These are phyloP conservation scores for Cystofilobasidium bisporidii DNA, from an alignment of 768 basidiomycete genomes.

Conservation along the genomic window DNA sequence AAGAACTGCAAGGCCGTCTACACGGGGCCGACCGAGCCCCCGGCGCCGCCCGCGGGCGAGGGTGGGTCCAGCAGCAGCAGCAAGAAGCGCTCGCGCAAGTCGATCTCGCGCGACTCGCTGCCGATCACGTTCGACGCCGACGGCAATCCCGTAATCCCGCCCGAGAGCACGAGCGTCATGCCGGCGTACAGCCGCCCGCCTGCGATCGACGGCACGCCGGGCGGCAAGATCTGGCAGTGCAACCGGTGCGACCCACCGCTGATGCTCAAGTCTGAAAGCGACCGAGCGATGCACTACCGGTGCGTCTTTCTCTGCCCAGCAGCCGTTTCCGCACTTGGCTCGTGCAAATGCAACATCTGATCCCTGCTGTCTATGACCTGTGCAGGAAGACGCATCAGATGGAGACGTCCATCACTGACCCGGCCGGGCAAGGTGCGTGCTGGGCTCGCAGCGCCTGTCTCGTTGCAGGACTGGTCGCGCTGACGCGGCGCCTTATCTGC, in stretches of 20 bases:
- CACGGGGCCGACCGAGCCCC: background rate
- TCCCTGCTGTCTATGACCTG: background rate
- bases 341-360: too few relatives aligned
- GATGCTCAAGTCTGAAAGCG: background rate
- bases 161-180: background rate
- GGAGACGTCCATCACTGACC: conserved; percentile 4
- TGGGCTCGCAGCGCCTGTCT: background rate
- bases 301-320: background rate
- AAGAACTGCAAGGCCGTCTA: background rate
- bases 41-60: background rate
- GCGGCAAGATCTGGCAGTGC: background rate
- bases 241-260: conserved; percentile 3
- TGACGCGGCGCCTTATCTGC: background rate
- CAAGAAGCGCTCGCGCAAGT: conserved; percentile 1
- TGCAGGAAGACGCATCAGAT: conserved; percentile 5
- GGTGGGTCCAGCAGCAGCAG: background rate
- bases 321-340: background rate
- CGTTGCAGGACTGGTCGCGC: too few relatives aligned
- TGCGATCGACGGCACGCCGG: background rate
- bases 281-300: conserved; percentile 11
- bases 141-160: background rate
- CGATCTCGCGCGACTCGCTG: background rate
- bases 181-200: background rate
- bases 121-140: conserved; percentile 1
- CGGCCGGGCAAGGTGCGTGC: background rate